Conservation (phyloP, 2,329 filamentous ascomycete species). For the Pseudogymnoascus sp. region DNA sequence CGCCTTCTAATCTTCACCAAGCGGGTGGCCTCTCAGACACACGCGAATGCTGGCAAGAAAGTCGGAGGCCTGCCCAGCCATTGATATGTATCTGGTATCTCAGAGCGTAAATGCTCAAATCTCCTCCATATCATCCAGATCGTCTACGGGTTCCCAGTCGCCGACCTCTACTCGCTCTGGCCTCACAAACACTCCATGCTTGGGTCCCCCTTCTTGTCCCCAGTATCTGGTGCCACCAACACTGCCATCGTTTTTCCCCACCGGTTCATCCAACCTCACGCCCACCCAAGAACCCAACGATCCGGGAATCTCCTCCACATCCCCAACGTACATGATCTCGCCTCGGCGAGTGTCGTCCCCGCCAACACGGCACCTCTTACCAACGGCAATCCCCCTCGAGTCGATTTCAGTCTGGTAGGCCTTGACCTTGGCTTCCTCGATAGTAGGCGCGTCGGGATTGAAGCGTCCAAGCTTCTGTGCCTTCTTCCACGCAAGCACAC, state of each 20-base stretch:
- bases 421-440: slow-evolving; percentile 63
- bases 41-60: neutral
- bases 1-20: neutral
- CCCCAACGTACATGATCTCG: slow-evolving; percentile 60
- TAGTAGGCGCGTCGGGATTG: slow-evolving; percentile 70
- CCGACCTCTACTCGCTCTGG: slow-evolving; percentile 71
- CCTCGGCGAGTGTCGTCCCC: slow-evolving; percentile 63
- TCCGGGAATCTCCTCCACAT: slow-evolving; percentile 64
- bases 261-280: slow-evolving; percentile 67
- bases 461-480: slow-evolving; percentile 93
- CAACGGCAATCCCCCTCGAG: slow-evolving; percentile 56
- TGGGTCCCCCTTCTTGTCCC: slow-evolving; percentile 43
- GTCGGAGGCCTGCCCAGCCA: neutral
- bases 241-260: slow-evolving; percentile 74
- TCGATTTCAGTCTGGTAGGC: slow-evolving; percentile 62
- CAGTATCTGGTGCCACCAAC: slow-evolving; percentile 63
- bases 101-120: slow-evolving; percentile 36
- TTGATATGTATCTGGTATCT: neutral
- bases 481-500: slow-evolving; percentile 92
- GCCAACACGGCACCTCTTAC: slow-evolving; percentile 56
- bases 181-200: slow-evolving; percentile 70
- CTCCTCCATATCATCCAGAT: slow-evolving; percentile 72
- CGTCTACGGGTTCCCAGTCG: slow-evolving; percentile 61
- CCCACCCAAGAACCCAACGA: slow-evolving; percentile 63
- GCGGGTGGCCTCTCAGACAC: neutral